Evolutionary conservation across 1,139 yeast species (phyloP), one percentile per base, ranked within the genome.

Genomic region (Protomyces pachydermus): DNA sequence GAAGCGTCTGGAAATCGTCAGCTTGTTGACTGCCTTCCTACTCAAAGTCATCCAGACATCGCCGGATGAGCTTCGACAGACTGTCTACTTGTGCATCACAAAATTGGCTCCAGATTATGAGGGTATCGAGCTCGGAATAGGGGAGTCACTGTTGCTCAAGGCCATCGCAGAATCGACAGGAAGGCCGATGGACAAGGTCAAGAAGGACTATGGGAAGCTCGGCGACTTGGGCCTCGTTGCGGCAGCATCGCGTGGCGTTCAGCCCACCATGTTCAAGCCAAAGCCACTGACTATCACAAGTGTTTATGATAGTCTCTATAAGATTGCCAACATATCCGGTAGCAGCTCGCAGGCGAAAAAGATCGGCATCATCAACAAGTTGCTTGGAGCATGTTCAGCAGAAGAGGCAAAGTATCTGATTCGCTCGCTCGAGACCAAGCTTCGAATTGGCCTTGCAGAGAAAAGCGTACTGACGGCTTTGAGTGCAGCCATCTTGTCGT

Each of bases 221-320:
- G 99, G 99, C 39, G 99, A 93, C 76, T 80, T 93, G 68, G 99
- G 99, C 0, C 77, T 82, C 34, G 95, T 93, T 65, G 98, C 99
- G 0, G 84, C 86, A 68, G 84, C 84, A 67, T 88, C 97, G 0
- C 80, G 97, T 70, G 81, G 86, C 20, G 88, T 85, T 42, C 98
- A 93, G 72, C 87, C 95, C 1, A 84, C 96, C 1, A 91, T 93
- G 97, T 90, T 91, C 75, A 88, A 88, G 70, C 97, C 98, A 0
- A 83, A 86, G 68, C 85, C 95, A 1, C 78, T 93, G 69, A 87
- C 87, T 16, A 83, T 89, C 2, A 81, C 83, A 52, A 78, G 79
- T 18, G 98, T 95, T 2, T 93, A 91, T 74, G 80, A 81, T 8
- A 86, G 84, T 67, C 79, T 93, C 69, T 84, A 86, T 54, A 83